Evolutionary conservation across 140 eudicot genomes (phyloP).

Genomic region (Ambrosia hybrid): DNA sequence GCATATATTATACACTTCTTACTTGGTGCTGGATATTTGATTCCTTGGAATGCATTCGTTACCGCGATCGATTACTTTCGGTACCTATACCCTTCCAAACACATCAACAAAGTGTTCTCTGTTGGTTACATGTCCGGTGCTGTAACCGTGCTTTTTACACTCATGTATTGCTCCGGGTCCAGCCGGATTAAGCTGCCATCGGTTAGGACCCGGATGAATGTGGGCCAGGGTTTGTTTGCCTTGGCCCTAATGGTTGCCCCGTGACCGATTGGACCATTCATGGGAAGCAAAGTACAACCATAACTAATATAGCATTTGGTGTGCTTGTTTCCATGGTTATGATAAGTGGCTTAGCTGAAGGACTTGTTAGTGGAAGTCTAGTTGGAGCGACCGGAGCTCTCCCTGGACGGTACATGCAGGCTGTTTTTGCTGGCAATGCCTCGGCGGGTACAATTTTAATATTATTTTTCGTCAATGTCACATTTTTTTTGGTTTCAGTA

Average conservation of each 20-base stretch:
- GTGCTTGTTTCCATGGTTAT: conserved; percentile 41
- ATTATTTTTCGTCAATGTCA: background rate
- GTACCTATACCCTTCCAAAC: conserved; percentile 35
- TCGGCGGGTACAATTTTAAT: conserved; percentile 36
- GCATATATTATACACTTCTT: conserved; percentile 42
- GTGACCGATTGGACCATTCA: conserved; percentile 35
- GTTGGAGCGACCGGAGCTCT: conserved; percentile 44
- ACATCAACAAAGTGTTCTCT: conserved; percentile 38
- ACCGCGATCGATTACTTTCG: conserved; percentile 48
- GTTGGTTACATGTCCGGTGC: conserved; percentile 40
- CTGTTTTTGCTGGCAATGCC: conserved; percentile 56
- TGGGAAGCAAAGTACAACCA: conserved; percentile 1
- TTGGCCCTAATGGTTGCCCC: conserved; percentile 39
- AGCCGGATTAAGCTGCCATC: conserved; percentile 14
- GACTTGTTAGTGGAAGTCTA: conserved; percentile 40
- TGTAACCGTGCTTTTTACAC: conserved; percentile 19
- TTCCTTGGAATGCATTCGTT: conserved; percentile 46
- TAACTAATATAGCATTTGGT: conserved; percentile 20
- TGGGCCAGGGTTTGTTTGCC: conserved; percentile 21
- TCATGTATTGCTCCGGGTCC: conserved; percentile 27
- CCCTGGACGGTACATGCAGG: conserved; percentile 51
- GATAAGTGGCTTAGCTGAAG: conserved; percentile 40
- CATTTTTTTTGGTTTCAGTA: no score
- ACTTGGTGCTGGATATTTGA: conserved; percentile 39
- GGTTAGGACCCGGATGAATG: background rate